A percentile compares a stretch with the other conserved stretches of the same genome.
Evolutionary conservation across 2,329 filamentous ascomycete genomes (phyloP).

Genomic region (Neofusicoccum cordaticola): DNA sequence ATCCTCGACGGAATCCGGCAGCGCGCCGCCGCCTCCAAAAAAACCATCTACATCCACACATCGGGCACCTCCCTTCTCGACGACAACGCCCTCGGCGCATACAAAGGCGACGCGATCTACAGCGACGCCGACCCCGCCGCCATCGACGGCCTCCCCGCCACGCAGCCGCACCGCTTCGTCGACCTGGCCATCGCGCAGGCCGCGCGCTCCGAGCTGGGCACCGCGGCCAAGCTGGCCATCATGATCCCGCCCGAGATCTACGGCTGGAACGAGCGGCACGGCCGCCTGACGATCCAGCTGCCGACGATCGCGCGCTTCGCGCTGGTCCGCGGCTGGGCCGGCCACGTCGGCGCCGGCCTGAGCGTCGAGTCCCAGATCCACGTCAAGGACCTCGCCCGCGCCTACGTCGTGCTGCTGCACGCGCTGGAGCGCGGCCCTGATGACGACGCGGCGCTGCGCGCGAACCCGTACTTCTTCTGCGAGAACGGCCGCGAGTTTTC

Average conservation of each 20-base stretch:
- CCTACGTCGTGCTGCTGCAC: conserved; percentile 26
- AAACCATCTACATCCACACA: conserved; percentile 51
- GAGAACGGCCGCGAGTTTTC: conserved; percentile 46
- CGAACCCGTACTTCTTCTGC: conserved; percentile 52
- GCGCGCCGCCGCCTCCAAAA: conserved; percentile 36
- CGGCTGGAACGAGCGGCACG: conserved; percentile 40
- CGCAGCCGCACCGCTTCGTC: conserved; percentile 45
- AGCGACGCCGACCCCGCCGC: conserved; percentile 40
- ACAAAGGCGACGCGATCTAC: conserved; percentile 41
- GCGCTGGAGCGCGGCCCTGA: conserved; percentile 37
- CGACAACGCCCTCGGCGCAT: conserved; percentile 29
- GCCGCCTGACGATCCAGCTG: conserved; percentile 47
- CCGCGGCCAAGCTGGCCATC: conserved; percentile 46
- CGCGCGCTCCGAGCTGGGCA: conserved; percentile 33
- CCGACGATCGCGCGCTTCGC: conserved; percentile 49
- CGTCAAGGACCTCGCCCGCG: conserved; percentile 45
- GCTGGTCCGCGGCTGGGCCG: conserved; percentile 47
- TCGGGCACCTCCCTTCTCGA: conserved; percentile 40
- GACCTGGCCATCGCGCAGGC: conserved; percentile 45
- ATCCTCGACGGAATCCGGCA: conserved; percentile 44
- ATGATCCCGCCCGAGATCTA: conserved; percentile 50
- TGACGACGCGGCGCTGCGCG: conserved; percentile 27
- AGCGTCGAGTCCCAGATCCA: conserved; percentile 46
- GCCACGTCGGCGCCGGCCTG: conserved; percentile 45
- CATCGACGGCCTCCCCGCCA: conserved; percentile 43